phyloP scores from a whole-genome alignment of 2,329 filamentous ascomycete species.

The Bipolaris oryzae region DNA sequence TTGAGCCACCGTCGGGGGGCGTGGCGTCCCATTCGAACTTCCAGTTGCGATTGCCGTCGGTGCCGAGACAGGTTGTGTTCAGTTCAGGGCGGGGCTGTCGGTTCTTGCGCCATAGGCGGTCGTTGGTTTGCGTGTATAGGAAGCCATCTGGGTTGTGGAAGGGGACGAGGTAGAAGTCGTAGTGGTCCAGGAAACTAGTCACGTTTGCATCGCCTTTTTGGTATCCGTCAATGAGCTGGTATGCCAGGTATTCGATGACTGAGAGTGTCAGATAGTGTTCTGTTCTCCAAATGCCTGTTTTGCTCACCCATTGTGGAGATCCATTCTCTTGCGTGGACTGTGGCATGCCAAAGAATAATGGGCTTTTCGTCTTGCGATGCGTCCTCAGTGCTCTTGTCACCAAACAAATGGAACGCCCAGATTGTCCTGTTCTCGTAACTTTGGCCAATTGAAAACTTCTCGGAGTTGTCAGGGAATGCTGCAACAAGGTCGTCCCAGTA shows the following conservation, averaged over 20 bases:
- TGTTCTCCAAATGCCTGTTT: not conserved
- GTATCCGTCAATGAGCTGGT: conserved; percentile 39
- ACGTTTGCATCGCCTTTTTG: conserved; percentile 30
- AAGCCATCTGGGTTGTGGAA: conserved; percentile 45
- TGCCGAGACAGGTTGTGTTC: conserved; percentile 38
- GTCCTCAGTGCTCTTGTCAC: conserved; percentile 26
- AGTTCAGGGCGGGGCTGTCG: conserved; percentile 37
- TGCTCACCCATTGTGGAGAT: conserved; percentile 21
- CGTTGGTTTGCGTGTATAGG: conserved; percentile 41
- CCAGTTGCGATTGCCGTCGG: conserved; percentile 48
- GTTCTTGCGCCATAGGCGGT: conserved; percentile 47
- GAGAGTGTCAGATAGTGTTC: not conserved
- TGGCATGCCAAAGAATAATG: conserved; percentile 42
- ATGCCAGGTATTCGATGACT: conserved; percentile 41
- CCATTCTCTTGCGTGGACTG: conserved; percentile 42
- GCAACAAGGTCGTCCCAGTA: conserved; percentile 40
- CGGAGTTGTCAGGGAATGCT: conserved; percentile 35
- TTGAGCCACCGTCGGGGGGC: conserved; percentile 33
- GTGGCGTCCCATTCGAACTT: conserved; percentile 39
- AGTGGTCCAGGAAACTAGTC: conserved; percentile 39
- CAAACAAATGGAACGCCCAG: conserved; percentile 37
- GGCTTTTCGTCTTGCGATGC: conserved; percentile 29
- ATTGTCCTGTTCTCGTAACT: conserved; percentile 42
- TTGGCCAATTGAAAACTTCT: conserved; percentile 35
- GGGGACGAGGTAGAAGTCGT: conserved; percentile 43